These are phyloP conservation scores for Spatholobus suberectus DNA, from an alignment of 306 rosid genomes.

Conservation along the genomic window DNA sequence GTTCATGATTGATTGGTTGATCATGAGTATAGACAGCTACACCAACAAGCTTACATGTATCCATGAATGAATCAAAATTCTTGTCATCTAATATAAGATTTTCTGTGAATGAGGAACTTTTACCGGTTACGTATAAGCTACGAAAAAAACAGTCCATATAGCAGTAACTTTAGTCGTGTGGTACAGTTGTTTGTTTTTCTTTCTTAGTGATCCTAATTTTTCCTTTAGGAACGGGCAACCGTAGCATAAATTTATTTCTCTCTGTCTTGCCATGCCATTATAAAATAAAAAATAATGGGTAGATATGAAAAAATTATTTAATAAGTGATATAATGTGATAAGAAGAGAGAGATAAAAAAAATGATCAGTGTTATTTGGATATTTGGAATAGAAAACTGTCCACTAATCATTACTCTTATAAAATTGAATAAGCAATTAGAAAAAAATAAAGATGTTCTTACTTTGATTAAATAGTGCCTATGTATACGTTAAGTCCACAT, in stretches of 20 bases:
- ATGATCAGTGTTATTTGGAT: too few relatives aligned
- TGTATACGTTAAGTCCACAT: background rate
- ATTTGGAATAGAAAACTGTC: too few relatives aligned
- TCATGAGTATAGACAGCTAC: too few relatives aligned
- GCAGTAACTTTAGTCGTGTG: background rate
- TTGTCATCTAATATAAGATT: background rate
- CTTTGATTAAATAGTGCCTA: background rate
- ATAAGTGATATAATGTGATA: too few relatives aligned
- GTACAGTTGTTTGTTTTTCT: background rate
- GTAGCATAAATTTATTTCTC: background rate
- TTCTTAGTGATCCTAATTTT: too few relatives aligned
- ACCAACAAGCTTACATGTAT: too few relatives aligned
- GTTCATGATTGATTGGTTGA: too few relatives aligned
- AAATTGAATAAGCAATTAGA: too few relatives aligned
- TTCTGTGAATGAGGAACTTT: background rate
- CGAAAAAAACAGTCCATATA: background rate
- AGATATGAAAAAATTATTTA: too few relatives aligned
- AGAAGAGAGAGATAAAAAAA: too few relatives aligned
- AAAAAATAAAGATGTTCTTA: background rate
- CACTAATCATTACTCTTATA: too few relatives aligned
- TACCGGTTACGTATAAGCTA: background rate
- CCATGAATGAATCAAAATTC: background rate
- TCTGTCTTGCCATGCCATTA: background rate
- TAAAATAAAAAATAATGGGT: too few relatives aligned
- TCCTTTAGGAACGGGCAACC: background rate